Conservation (phyloP, 495 filamentous ascomycete genomes). For the Amniculicola lignicola region DNA sequence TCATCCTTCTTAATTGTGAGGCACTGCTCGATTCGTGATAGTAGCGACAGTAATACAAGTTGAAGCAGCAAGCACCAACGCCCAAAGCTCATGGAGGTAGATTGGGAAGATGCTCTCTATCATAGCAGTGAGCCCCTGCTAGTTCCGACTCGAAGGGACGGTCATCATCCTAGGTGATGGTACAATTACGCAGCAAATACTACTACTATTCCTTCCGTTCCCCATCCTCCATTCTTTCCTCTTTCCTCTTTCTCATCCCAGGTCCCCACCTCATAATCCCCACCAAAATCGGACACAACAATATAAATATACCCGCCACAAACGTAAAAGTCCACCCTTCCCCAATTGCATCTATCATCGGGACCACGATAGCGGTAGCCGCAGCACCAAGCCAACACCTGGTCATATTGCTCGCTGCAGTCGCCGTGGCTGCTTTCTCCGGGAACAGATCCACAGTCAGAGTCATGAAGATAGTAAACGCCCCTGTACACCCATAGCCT, state of each 20-base stretch:
- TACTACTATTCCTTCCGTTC: constrained; percentile 17
- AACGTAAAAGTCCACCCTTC: constrained; percentile 69
- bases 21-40: no score
- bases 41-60: no score
- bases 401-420: constrained; percentile 67
- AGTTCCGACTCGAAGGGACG: no score
- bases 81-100: no score
- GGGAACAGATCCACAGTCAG: constrained; percentile 67
- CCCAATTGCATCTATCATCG: constrained; percentile 64
- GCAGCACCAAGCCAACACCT: constrained; percentile 67
- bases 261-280: constrained; percentile 47
- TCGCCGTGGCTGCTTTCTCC: constrained; percentile 58
- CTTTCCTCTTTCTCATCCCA: constrained; percentile 47
- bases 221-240: constrained; percentile 44
- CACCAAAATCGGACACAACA: constrained; percentile 52
- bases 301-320: constrained; percentile 54
- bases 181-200: no score
- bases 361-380: constrained; percentile 62
- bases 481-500: constrained; percentile 54
- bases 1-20: no score
- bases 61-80: no score
- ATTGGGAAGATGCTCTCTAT: no score
- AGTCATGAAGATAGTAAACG: constrained; percentile 52
- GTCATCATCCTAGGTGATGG: no score
- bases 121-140: no score